A percentile compares a stretch with the other conserved stretches of the same genome.
phyloP scores from a whole-genome alignment of 2,329 filamentous ascomycete species.

The Sclerotinia nivalis region DNA sequence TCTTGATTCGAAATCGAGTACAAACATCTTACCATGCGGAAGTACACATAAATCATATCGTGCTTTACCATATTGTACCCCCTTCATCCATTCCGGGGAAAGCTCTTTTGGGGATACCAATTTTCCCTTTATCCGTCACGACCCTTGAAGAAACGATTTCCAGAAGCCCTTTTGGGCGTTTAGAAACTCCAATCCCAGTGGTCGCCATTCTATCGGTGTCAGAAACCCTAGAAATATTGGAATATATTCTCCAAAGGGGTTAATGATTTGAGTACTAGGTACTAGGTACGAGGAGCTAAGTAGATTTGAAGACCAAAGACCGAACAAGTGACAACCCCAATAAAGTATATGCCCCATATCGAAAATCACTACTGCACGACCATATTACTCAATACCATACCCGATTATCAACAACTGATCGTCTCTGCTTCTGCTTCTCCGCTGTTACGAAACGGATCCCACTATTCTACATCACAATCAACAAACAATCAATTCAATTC shows the following conservation, averaged over 20 bases:
- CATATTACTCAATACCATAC: background rate
- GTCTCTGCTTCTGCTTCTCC: background rate
- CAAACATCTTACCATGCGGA: too few species aligned
- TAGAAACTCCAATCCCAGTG: background rate
- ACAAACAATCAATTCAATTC: background rate
- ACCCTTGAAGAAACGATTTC: conserved; percentile 4
- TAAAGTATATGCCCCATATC: conserved; percentile 8
- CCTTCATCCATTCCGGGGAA: background rate
- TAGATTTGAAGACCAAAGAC: background rate
- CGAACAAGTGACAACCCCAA: conserved; percentile 5
- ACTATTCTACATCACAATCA: background rate
- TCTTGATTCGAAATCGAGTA: too few species aligned
- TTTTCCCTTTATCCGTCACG: background rate
- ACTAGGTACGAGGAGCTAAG: background rate
- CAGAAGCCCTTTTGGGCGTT: background rate
- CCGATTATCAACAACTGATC: background rate
- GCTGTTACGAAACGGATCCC: background rate
- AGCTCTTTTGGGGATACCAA: background rate
- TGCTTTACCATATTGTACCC: background rate
- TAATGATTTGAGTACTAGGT: background rate
- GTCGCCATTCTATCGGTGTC: conserved; percentile 10
- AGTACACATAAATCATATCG: too few species aligned
- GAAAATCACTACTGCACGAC: conserved; percentile 9
- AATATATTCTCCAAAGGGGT: background rate
- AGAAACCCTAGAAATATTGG: background rate